These are phyloP conservation scores for Candida sithepensis DNA, from an alignment of 805 yeast genomes.

Conservation along the genomic window DNA sequence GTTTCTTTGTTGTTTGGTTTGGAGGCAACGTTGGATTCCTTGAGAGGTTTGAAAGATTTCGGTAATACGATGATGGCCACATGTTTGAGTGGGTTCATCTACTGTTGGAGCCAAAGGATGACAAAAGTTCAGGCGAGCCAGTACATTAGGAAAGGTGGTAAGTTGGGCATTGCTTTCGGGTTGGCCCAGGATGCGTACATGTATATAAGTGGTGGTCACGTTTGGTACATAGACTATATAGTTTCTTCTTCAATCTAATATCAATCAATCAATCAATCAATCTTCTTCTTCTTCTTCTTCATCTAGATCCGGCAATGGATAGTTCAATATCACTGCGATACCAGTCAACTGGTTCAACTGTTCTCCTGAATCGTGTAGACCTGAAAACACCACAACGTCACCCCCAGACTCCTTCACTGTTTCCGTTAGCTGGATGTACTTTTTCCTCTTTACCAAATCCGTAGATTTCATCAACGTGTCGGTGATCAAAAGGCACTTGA, in stretches of 20 bases:
- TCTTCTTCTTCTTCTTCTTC: constrained; percentile 56
- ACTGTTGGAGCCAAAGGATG: constrained; percentile 44
- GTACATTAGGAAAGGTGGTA: constrained; percentile 48
- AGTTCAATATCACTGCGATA: constrained; percentile 79
- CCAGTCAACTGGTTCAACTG: constrained; percentile 90
- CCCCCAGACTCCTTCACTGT: constrained; percentile 69
- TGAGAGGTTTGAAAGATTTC: constrained; percentile 51
- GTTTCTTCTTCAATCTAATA: constrained; percentile 1
- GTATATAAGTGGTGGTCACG: constrained; percentile 52
- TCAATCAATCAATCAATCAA: no score
- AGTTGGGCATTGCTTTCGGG: constrained; percentile 60
- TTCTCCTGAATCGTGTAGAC: constrained; percentile 85
- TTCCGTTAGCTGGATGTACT: constrained; percentile 65
- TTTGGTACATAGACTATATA: constrained; percentile 53
- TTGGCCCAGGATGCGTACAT: constrained; percentile 62
- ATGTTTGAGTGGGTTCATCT: constrained; percentile 45
- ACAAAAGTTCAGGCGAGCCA: constrained; percentile 39
- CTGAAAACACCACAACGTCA: constrained; percentile 72
- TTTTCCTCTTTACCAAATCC: constrained; percentile 64
- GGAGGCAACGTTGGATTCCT: constrained; percentile 58
- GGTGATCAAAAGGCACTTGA: constrained; percentile 68
- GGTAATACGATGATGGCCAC: constrained; percentile 61
- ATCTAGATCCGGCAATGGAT: constrained; percentile 75
- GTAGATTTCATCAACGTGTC: constrained; percentile 77
- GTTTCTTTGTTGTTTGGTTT: constrained; percentile 51